Evolutionary conservation across 306 rosid genomes (phyloP), one percentile per base, ranked within the genome.

Genomic region (Vicia faba): DNA sequence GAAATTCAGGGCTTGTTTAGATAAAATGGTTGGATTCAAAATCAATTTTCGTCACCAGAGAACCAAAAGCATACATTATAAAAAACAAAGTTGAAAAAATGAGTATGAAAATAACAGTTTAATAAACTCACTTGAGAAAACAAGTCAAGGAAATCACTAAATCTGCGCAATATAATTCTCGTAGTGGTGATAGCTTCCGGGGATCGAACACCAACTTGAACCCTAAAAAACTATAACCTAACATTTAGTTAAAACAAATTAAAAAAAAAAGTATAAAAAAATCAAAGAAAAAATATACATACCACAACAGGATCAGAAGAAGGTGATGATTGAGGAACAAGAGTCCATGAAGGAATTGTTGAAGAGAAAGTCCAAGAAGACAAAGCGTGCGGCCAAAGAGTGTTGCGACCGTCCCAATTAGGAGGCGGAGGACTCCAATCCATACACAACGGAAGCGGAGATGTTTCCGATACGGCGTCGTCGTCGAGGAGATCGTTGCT

Each of bases 391-490:
- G 96, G 96, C 98, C 96, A 87, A 68, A 81, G 62, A 20, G 96
- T 79, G 64, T 79, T 64, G 45, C 79, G 81, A 16, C 96, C 98
- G 9, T 80, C 84, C 96, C 86, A 84, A 65, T 73, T 80, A 28
- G 76, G 86, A 72, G 98, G 96, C 53, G 96, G 89, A 14, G 84
- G 88, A 15, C 85, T 84, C 97, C 98, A 93, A 56, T 93, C 98
- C 98, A 93, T 86, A 51, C 95, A 93, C 25, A 93, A 29, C 44
- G 98, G 98, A 19, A 93, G 95, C 70, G 98, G 98, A 8, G 98
- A 93, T 40, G 80, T 77, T 71, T 91, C 68, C 15, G 43, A 49
- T 61, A 45, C 82, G 35, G 76, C 43, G 67, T 72, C 50, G 60
- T 43, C 35, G 38, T 29, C 7, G 53, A 4, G 8, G 26, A 0